Base-by-base conservation (phyloP, 495 filamentous ascomycete species). In the Tuber calosporum region DNA sequence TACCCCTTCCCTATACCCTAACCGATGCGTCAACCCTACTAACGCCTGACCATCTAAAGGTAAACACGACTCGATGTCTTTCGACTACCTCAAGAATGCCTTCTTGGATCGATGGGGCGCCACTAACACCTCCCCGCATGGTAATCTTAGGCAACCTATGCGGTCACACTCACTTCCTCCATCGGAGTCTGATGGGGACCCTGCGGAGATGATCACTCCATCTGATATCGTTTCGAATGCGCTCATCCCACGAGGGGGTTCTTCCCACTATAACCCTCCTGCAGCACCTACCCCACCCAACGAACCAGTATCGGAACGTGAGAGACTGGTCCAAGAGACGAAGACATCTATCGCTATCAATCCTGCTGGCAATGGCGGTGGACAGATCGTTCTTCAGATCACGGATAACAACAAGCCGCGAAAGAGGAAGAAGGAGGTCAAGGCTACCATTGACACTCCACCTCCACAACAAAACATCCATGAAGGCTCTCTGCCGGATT, bases 41-140 rank as follows among this genome's bases (percentile, higher is more conserved):
- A 43, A 67, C 66, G 42, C 43, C 73, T 62, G 26, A 5, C 13
- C 53, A 42, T 67, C 30, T 30, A 0, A 42, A 75, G 79, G 79
- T 45, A 80, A 80, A 78, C 80, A 80, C 79, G 79, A 81, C 78
- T 70, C 78, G 17, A 79, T 81, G 80, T 81, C 80, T 38, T 81
- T 76, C 42, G 79, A 81, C 71, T 77, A 81, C 68, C 73, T 81
- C 69, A 81, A 73, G 20, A 81, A 69, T 53, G 70, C 79, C 34
- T 81, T 81, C 72, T 62, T 81, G 22, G 79, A 81, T 62, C 73
- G 75, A 20, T 81, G 79, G 79, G 76, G 78, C 36, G 20, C 34
- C 39, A n/a, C 69, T 4, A 48, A 73, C 34, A 67, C 71, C 41
- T 69, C 79, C 22, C 75, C 73, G 26, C 76, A 78, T 48, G 69